Conservation (phyloP, 2,329 filamentous ascomycete species). For the Dothideomycetes sp. region DNA sequence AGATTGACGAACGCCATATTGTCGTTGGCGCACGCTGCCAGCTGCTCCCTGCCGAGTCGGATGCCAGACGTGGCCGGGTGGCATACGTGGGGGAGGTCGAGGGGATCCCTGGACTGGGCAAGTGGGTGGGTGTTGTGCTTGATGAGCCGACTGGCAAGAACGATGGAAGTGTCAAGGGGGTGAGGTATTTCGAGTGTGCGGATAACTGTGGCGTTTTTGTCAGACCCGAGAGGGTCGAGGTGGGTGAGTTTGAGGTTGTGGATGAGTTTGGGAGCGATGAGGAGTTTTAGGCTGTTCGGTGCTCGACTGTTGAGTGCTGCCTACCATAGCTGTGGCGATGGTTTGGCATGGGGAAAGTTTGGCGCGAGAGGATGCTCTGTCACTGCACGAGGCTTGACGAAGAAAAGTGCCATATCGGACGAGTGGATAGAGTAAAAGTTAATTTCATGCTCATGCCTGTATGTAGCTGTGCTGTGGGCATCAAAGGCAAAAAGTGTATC, state of each 20-base stretch:
- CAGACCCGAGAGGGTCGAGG: slow-evolving; percentile 64
- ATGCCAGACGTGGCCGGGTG: slow-evolving; percentile 60
- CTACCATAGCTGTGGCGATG: too few relatives aligned
- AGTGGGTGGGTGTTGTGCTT: slow-evolving; percentile 62
- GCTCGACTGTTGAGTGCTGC: too few relatives aligned
- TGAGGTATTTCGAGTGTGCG: slow-evolving; percentile 58
- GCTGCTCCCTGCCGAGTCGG: too few relatives aligned
- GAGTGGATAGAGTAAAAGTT: too few relatives aligned
- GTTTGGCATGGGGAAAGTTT: too few relatives aligned
- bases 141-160: slow-evolving; percentile 78
- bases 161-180: slow-evolving; percentile 57
- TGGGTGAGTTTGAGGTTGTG: slow-evolving; percentile 56
- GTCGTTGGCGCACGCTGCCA: background rate
- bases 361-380: too few relatives aligned
- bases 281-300: slow-evolving; percentile 50
- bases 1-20: slow-evolving; percentile 54
- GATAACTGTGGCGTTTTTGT: slow-evolving; percentile 71
- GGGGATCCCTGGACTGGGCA: slow-evolving; percentile 52
- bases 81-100: slow-evolving; percentile 62
- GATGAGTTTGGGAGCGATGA: slow-evolving; percentile 69
- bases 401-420: too few relatives aligned
- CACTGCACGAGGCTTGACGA: too few relatives aligned
- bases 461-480: too few relatives aligned
- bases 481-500: too few relatives aligned
- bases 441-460: too few relatives aligned